Percentiles rank a stretch among this genome's conserved stretches.
phyloP scores from a whole-genome alignment of 768 basidiomycete species.

The Tulasnella sp. region DNA sequence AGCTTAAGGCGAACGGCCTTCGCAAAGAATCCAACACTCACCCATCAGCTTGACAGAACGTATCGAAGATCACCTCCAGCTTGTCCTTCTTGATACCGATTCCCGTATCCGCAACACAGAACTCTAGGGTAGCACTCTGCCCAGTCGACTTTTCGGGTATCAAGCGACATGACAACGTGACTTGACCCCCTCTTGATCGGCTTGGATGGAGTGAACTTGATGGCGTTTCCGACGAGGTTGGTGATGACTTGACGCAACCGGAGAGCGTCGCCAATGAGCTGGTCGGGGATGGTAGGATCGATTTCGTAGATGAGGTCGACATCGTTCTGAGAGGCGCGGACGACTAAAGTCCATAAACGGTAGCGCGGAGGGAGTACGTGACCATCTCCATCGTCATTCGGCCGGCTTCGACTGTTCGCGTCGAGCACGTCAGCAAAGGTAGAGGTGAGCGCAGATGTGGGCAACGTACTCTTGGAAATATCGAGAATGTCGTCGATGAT shows the following conservation, averaged over 20 bases:
- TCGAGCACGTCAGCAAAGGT: constrained; percentile 11
- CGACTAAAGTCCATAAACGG: constrained; percentile 94
- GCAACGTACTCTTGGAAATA: constrained; percentile 86
- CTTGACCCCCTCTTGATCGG: constrained; percentile 76
- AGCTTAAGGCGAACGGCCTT: not conserved
- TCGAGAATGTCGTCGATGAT: too few species aligned
- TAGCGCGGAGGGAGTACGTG: constrained; percentile 95
- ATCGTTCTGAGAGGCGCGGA: constrained; percentile 94
- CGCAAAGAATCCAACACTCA: constrained; percentile 15
- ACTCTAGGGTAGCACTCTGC: constrained; percentile 83
- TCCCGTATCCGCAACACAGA: constrained; percentile 96
- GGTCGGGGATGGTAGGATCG: constrained; percentile 92
- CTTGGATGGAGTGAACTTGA: constrained; percentile 91
- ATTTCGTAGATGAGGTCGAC: constrained; percentile 95
- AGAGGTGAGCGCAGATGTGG: not conserved
- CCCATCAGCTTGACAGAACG: constrained; percentile 98
- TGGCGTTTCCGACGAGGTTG: constrained; percentile 91
- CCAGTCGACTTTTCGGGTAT: constrained; percentile 63
- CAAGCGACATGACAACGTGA: constrained; percentile 80
- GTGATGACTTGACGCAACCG: constrained; percentile 94
- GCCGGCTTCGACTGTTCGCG: constrained; percentile 82
- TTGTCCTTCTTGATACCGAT: constrained; percentile 99
- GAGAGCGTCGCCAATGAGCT: constrained; percentile 93
- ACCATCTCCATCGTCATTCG: constrained; percentile 99
- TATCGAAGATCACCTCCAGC: constrained; percentile 96